Evolutionary conservation across 2,329 filamentous ascomycete genomes (phyloP), one percentile per base, ranked within the genome.

Genomic region (Lomentospora prolificans): DNA sequence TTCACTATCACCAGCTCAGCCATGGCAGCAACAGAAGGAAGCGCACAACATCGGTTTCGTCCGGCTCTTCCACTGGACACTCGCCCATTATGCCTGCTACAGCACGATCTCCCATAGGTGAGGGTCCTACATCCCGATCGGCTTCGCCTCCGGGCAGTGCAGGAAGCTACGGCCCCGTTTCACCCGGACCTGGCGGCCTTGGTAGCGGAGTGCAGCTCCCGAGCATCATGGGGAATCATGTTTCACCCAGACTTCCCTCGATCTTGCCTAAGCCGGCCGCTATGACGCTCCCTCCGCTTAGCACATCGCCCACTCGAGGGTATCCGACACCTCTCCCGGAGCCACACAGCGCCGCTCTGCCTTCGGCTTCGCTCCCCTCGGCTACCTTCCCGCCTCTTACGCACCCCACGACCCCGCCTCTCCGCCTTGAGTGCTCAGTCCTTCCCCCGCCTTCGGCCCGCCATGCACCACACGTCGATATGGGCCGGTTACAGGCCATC

Each of bases 1-100:
- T 95, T 60, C 89, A 94, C 71, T 92, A 89, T 67, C 89, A 95
- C 66, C 89, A 94, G 66, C 79, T 94, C 60, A 90, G 86, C 60
- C 88, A 90, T 67, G 87, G 87, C 57, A 89, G 81, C 74, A 89
- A 87, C 72, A 85, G 87, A 64, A 86, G 87, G 67, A 89, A 89
- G 77, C 82, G 87, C 58, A 85, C 83, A 58, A 80, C 81, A 25
- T 91, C 88, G 14, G 77, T 85, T 58, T 85, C 84, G 2, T 85
- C 84, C 2, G 78, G 77, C 36, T 83, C 81, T n/a, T 82, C 81
- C 59, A 72, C 70, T 14, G 73, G 74, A 50, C 73, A 76, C 65
- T 79, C 81, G 14, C 76, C 81, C 6, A 66, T 76, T 60, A 67
- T 79, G 63, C 67, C 71, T 12, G 66, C 73, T 31, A 70, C 73